Conservation (phyloP, 2,329 filamentous ascomycete genomes). For the Cladosporium halotolerans region DNA sequence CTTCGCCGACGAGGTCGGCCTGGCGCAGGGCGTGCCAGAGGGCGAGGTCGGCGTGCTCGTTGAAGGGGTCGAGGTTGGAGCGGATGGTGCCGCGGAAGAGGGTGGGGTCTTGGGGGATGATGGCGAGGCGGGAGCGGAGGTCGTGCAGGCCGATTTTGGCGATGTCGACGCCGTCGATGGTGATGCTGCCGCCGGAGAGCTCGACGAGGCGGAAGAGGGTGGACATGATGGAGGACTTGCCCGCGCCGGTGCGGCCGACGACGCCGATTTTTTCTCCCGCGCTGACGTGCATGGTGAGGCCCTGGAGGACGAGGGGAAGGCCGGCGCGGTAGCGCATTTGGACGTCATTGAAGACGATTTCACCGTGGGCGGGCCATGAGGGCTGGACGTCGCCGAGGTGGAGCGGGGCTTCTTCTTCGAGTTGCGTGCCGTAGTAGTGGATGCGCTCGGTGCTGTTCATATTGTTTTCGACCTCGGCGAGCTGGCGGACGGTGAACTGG, state of each 20-base stretch:
- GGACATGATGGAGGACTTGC: slow-evolving; percentile 78
- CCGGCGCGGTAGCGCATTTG: slow-evolving; percentile 48
- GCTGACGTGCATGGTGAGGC: slow-evolving; percentile 57
- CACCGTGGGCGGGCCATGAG: slow-evolving; percentile 80
- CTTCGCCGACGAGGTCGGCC: slow-evolving; percentile 60
- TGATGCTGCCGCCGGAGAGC: slow-evolving; percentile 42
- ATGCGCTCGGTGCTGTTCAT: slow-evolving; percentile 96
- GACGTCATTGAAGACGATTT: slow-evolving; percentile 49
- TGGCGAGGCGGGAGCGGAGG: slow-evolving; percentile 63
- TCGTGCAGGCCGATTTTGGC: slow-evolving; percentile 68
- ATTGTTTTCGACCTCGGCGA: slow-evolving; percentile 93
- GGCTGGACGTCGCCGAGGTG: slow-evolving; percentile 65
- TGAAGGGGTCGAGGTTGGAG: slow-evolving; percentile 74
- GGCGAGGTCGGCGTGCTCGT: slow-evolving; percentile 68
- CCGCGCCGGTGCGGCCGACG: slow-evolving; percentile 74
- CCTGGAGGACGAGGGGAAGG: slow-evolving; percentile 44
- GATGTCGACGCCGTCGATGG: slow-evolving; percentile 52
- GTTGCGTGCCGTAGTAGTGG: slow-evolving; percentile 77
- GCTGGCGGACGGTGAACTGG: slow-evolving; percentile 87
- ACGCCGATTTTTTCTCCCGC: slow-evolving; percentile 76
- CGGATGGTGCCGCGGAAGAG: slow-evolving; percentile 76
- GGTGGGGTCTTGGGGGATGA: slow-evolving; percentile 80
- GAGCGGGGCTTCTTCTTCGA: slow-evolving; percentile 84
- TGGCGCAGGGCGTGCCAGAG: slow-evolving; percentile 74
- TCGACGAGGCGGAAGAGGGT: slow-evolving; percentile 67